phyloP scores from a whole-genome alignment of 805 yeast species.

The Yarrowia hollandica region DNA sequence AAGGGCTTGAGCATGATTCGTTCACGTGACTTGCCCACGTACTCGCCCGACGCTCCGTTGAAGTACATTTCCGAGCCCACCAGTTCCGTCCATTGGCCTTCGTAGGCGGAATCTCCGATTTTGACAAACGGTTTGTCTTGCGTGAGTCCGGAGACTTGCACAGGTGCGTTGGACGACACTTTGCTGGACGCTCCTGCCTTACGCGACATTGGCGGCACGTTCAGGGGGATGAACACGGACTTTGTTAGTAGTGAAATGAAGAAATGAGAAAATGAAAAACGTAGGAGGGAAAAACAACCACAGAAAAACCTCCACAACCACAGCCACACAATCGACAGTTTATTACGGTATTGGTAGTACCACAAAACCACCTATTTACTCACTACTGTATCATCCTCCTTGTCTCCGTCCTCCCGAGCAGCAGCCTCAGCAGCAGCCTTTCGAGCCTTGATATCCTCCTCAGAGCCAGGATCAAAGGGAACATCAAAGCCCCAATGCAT shows the following conservation, averaged over 20 bases:
- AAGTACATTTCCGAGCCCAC: constrained; percentile 71
- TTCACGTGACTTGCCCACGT: constrained; percentile 36
- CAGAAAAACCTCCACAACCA: not conserved
- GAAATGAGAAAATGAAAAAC: not conserved
- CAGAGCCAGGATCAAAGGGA: constrained; percentile 85
- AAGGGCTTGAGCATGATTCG: constrained; percentile 36
- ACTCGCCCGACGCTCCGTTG: constrained; percentile 37
- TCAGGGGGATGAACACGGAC: constrained; percentile 57
- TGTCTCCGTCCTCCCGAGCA: constrained; percentile 6
- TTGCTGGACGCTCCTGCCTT: constrained; percentile 29
- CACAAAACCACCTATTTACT: constrained; percentile 26
- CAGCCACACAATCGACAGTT: not conserved
- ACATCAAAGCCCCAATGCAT: constrained; percentile 87
- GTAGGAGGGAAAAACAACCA: not conserved
- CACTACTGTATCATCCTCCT: constrained; percentile 30
- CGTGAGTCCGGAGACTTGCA: constrained; percentile 59
- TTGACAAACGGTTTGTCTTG: constrained; percentile 56
- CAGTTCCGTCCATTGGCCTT: constrained; percentile 72
- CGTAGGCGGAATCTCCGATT: constrained; percentile 59
- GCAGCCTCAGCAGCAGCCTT: constrained; percentile 30
- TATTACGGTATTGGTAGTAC: too few relatives aligned
- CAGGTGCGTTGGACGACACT: constrained; percentile 45
- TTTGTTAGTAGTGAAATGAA: constrained; percentile 27
- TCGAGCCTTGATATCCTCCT: constrained; percentile 61
- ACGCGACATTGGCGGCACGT: constrained; percentile 40